Evolutionary conservation across 108 stramenopile genomes (phyloP).

Genomic region (Nitzschia palea): DNA sequence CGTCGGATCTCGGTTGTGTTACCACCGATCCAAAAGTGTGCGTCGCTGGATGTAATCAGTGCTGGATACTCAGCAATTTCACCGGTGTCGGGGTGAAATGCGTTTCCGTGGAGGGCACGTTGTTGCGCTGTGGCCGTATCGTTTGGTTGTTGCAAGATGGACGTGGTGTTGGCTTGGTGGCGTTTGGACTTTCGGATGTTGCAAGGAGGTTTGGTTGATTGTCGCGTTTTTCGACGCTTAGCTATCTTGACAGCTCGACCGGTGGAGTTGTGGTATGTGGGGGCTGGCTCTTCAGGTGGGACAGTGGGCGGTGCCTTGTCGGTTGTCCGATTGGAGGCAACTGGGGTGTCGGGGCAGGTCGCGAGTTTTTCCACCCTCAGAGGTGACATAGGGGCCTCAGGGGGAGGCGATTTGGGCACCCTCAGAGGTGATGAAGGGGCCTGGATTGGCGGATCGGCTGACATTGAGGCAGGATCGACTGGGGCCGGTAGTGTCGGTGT

Average conservation of each 20-base stretch:
- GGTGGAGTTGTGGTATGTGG: neutral
- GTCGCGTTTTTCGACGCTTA: no score
- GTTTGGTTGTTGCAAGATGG: neutral
- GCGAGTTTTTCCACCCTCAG: no score
- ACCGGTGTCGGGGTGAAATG: conserved; percentile 12
- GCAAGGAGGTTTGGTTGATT: no score
- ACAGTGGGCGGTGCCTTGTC: no score
- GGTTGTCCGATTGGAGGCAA: neutral
- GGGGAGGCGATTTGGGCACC: neutral
- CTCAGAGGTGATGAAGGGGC: conserved; percentile 8
- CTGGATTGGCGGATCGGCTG: neutral
- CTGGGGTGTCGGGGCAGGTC: no score
- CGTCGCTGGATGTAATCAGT: conserved; percentile 5
- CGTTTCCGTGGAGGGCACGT: conserved; percentile 15
- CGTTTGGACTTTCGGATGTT: neutral
- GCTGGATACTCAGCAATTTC: conserved; percentile 31
- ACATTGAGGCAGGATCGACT: neutral
- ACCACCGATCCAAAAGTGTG: conserved; percentile 8
- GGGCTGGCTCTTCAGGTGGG: no score
- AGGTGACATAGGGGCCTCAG: neutral
- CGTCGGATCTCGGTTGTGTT: conserved; percentile 24
- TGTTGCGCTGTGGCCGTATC: neutral
- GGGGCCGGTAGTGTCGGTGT: neutral
- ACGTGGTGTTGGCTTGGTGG: no score
- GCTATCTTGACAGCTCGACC: no score